Base-by-base conservation (phyloP, 1,139 yeast genomes). In the Diutina neorugosa region DNA sequence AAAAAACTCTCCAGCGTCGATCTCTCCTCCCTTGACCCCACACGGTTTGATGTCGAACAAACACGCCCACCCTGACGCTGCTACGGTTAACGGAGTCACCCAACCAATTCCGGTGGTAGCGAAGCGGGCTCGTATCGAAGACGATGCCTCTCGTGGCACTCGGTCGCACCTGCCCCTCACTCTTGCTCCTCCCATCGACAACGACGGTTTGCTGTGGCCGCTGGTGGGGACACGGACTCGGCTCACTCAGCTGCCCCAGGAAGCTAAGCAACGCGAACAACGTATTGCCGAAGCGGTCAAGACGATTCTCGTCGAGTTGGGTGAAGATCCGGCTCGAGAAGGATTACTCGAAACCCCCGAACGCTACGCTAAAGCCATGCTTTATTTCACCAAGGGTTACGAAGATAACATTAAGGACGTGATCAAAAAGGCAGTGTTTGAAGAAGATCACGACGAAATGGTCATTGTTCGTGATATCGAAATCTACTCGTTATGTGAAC, bases 371-470 rank as follows among this genome's bases (percentile, higher is more conserved):
- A 78, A 95, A 57, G 98, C 99, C 21, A 89, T 93, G 96, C 75
- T 93, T 53, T 93, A 74, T 63, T 90, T 94, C 74, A 93, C 99
- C 21, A 88, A 90, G 65, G 99, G 99, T 11, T 93, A 93, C 66
- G 96, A 91, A 69, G 96, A 91, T 60, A 90, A 90, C 65, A 84
- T 87, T 56, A 73, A 84, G 57, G 96, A 90, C 64, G 97, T 91
- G 37, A 86, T 94, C 62, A 93, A 94, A 63, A 77, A 90, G 56
- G 98, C 98, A 0, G 96, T 94, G 12, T 94, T 94, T 61, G 97
- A 93, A 66, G 98, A 93, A 66, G 96, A 94, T 65, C 98, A 94
- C 66, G 98, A 93, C 66, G 99, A 93, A 66, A 93, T 93, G 98
- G 98, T 93, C 51, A 91, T 93, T 60, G 98, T 93, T 37, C 80